phyloP scores from a whole-genome alignment of 805 yeast genomes.

The Starmera caribaea region DNA sequence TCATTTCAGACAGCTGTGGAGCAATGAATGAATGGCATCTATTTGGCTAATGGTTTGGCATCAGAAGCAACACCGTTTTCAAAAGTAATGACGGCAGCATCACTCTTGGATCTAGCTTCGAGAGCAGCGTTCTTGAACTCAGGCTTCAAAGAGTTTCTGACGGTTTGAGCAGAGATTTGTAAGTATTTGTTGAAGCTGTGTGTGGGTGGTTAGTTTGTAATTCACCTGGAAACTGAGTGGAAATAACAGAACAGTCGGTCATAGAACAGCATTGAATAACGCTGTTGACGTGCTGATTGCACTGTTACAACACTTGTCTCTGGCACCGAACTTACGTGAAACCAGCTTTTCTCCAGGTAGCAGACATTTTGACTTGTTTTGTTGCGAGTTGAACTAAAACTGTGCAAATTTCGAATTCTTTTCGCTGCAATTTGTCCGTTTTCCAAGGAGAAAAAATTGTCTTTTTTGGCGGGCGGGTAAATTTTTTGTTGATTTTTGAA shows the following conservation, averaged over 20 bases:
- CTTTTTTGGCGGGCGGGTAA: neutral
- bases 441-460: constrained; percentile 2
- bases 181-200: constrained; percentile 75
- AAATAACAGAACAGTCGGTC: no score
- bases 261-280: no score
- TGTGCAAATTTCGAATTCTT: neutral
- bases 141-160: constrained; percentile 82
- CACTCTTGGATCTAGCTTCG: constrained; percentile 63
- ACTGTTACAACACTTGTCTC: no score
- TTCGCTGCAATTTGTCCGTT: neutral
- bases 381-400: no score
- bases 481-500: neutral
- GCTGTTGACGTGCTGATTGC: no score
- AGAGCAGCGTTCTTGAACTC: constrained; percentile 65
- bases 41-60: constrained; percentile 29
- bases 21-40: constrained; percentile 7
- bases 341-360: constrained; percentile 59
- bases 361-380: constrained; percentile 29
- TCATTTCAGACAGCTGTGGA: no score
- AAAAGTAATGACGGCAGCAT: constrained; percentile 62
- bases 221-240: no score
- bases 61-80: constrained; percentile 51
- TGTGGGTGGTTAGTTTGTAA: neutral
- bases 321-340: constrained; percentile 35
- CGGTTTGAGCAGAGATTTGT: constrained; percentile 81